phyloP scores from a whole-genome alignment of 2,329 filamentous ascomycete species.

The Talaromyces sp. region DNA sequence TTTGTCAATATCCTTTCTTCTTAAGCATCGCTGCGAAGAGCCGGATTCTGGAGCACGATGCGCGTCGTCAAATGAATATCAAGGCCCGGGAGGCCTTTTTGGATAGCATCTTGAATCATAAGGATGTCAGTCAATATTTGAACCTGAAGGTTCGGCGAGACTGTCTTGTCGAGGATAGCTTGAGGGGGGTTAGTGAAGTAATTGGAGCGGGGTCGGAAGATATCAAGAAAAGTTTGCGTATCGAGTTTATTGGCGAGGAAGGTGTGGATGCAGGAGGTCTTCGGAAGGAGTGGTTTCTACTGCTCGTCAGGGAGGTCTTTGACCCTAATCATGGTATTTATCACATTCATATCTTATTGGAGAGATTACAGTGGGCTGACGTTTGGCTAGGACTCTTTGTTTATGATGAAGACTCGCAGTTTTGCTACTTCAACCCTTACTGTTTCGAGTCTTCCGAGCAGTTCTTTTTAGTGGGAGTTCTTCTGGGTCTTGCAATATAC shows the following conservation, averaged over 20 bases:
- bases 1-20: conserved; percentile 89
- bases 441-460: conserved; percentile 89
- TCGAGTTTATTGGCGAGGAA: conserved; percentile 82
- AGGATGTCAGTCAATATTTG: conserved; percentile 70
- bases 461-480: conserved; percentile 82
- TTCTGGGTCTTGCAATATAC: conserved; percentile 86
- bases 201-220: conserved; percentile 76
- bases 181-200: conserved; percentile 77
- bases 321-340: conserved; percentile 77
- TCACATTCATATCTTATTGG: neutral
- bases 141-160: conserved; percentile 73
- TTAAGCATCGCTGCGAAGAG: conserved; percentile 91
- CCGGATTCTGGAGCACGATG: conserved; percentile 81
- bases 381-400: conserved; percentile 67
- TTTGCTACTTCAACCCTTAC: conserved; percentile 89
- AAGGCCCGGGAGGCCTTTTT: conserved; percentile 89
- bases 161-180: conserved; percentile 81
- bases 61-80: conserved; percentile 79
- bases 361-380: neutral
- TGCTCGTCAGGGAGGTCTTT: conserved; percentile 83
- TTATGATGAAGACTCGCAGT: conserved; percentile 84
- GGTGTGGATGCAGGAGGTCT: conserved; percentile 85
- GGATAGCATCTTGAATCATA: conserved; percentile 73
- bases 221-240: conserved; percentile 82
- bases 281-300: conserved; percentile 90